Evolutionary conservation across 2,329 filamentous ascomycete genomes (phyloP).

Genomic region (Paramyrothecium sp.): DNA sequence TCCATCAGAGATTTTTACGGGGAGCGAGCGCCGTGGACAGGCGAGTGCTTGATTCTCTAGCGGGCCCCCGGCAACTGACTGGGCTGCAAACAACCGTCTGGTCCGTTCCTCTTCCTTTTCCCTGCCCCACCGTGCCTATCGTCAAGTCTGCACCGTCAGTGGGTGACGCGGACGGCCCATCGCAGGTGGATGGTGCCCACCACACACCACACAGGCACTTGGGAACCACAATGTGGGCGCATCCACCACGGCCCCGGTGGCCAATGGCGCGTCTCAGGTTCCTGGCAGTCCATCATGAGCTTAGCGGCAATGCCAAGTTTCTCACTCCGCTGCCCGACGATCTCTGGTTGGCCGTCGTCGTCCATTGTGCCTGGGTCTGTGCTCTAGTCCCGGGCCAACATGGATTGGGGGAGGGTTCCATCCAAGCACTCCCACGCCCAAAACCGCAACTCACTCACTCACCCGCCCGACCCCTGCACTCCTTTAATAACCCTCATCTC

Average conservation of each 20-base stretch:
- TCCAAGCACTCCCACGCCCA: constrained; percentile 6
- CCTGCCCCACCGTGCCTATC: too few species aligned
- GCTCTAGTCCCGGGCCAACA: neutral
- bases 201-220: neutral
- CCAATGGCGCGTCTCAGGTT: constrained; percentile 3
- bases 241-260: neutral
- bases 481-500: constrained; percentile 23
- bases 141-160: neutral
- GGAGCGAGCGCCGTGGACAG: neutral
- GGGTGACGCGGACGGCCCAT: neutral
- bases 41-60: neutral
- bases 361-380: neutral
- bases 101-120: too few species aligned
- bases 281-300: constrained; percentile 1
- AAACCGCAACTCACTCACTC: constrained; percentile 4
- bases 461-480: constrained; percentile 15
- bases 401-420: neutral
- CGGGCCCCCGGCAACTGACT: neutral
- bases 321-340: neutral
- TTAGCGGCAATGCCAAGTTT: neutral
- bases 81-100: too few species aligned
- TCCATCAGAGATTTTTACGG: neutral
- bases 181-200: neutral
- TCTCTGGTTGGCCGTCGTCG: neutral
- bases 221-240: neutral